Conservation (phyloP, 2,329 filamentous ascomycete genomes). For the Fusarium armeniacum region DNA sequence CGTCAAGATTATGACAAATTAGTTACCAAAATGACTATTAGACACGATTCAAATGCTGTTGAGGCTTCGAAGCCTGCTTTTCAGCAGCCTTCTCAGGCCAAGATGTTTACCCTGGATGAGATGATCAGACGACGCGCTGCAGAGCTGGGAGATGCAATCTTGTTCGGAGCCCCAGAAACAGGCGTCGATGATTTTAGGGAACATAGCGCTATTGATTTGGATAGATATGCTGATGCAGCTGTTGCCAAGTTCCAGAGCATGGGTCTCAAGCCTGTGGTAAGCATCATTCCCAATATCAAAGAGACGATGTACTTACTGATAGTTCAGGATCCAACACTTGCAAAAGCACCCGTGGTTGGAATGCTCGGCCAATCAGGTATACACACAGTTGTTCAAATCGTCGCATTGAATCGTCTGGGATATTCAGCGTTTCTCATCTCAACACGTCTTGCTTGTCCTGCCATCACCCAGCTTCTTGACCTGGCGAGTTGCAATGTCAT, state of each 20-base stretch:
- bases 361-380: constrained; percentile 42
- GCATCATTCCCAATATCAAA: neutral
- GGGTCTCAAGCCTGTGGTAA: constrained; percentile 39
- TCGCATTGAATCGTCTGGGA: constrained; percentile 42
- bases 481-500: constrained; percentile 30
- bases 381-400: constrained; percentile 40
- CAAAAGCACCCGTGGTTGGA: constrained; percentile 40
- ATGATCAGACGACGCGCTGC: constrained; percentile 36
- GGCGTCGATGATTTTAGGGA: constrained; percentile 41
- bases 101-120: constrained; percentile 43
- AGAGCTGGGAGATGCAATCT: constrained; percentile 27
- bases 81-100: constrained; percentile 22
- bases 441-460: constrained; percentile 40
- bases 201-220: constrained; percentile 39
- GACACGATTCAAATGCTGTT: constrained; percentile 35
- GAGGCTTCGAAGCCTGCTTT: constrained; percentile 24
- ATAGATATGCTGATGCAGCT: constrained; percentile 44
- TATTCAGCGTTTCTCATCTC: constrained; percentile 45
- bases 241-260: constrained; percentile 30
- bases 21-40: constrained; percentile 39
- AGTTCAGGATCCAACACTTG: constrained; percentile 27
- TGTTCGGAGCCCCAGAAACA: constrained; percentile 33
- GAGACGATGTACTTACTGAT: neutral
- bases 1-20: neutral
- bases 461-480: constrained; percentile 35